Conservation (phyloP, 2,329 filamentous ascomycete species). For the Alternaria ethzedia region DNA sequence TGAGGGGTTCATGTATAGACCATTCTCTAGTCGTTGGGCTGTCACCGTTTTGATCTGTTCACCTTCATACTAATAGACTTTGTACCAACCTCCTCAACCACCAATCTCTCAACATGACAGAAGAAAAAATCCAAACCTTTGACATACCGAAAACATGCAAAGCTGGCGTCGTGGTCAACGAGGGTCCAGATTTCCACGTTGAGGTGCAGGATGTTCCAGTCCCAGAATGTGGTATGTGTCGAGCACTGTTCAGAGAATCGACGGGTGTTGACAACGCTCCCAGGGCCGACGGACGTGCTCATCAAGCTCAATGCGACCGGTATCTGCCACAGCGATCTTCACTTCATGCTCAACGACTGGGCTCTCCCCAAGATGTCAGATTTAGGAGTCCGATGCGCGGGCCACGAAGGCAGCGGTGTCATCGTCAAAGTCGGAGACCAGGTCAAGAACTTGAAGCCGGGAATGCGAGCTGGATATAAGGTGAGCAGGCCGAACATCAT, state of each 20-base stretch:
- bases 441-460: constrained; percentile 57
- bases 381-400: constrained; percentile 55
- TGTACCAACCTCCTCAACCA: neutral
- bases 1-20: constrained; percentile 4
- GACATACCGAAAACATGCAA: constrained; percentile 59
- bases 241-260: neutral
- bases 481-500: constrained; percentile 10
- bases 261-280: constrained; percentile 2
- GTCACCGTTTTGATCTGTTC: neutral
- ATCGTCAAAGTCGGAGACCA: constrained; percentile 63
- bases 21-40: neutral
- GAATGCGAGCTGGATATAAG: constrained; percentile 48
- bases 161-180: constrained; percentile 60
- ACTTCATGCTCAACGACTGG: constrained; percentile 64
- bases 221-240: constrained; percentile 52
- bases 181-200: constrained; percentile 57
- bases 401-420: constrained; percentile 64
- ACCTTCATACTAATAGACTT: neutral
- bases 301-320: constrained; percentile 65
- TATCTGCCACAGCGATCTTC: constrained; percentile 64
- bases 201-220: constrained; percentile 57
- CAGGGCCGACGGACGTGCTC: constrained; percentile 62
- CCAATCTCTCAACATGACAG: constrained; percentile 26
- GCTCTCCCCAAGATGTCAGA: constrained; percentile 48
- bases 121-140: constrained; percentile 35